phyloP scores from a whole-genome alignment of 148 eudicot genomes.

The Persicaria tinctoria region DNA sequence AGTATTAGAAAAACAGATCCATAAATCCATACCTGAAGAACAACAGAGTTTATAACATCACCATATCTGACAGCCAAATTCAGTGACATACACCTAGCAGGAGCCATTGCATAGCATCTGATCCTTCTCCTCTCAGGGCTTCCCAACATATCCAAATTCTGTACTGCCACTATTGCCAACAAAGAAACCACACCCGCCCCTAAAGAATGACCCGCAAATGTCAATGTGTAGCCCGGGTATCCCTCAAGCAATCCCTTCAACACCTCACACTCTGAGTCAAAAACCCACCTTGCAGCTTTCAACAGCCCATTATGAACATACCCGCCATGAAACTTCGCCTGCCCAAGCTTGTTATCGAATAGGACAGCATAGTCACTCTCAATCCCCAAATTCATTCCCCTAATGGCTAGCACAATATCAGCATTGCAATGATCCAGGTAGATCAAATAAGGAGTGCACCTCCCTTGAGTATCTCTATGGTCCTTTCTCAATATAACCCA shows the following conservation, averaged over 20 bases:
- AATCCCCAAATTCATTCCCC: constrained; percentile 80
- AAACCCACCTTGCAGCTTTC: constrained; percentile 79
- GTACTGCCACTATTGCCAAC: constrained; percentile 56
- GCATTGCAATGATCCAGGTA: constrained; percentile 73
- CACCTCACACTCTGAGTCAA: constrained; percentile 49
- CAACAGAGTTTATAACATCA: constrained; percentile 83
- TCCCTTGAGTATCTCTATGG: constrained; percentile 52
- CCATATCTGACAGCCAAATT: constrained; percentile 97
- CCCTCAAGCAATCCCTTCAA: constrained; percentile 55
- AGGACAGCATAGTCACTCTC: constrained; percentile 71
- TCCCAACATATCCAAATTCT: constrained; percentile 64
- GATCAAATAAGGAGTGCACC: constrained; percentile 69
- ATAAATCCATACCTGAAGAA: constrained; percentile 63
- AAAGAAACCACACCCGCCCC: constrained; percentile 87
- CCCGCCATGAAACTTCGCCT: constrained; percentile 72
- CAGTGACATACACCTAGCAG: constrained; percentile 81
- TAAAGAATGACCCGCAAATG: constrained; percentile 89
- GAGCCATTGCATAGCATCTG: constrained; percentile 91
- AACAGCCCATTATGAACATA: constrained; percentile 89
- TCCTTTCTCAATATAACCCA: constrained; percentile 58
- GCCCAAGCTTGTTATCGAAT: constrained; percentile 83
- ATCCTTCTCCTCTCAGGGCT: constrained; percentile 62
- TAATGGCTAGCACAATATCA: constrained; percentile 66
- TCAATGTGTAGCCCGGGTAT: constrained; percentile 67
- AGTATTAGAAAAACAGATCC: background rate